Conservation (phyloP, 495 filamentous ascomycete genomes). For the Podospora bellae-mahoneyi region DNA sequence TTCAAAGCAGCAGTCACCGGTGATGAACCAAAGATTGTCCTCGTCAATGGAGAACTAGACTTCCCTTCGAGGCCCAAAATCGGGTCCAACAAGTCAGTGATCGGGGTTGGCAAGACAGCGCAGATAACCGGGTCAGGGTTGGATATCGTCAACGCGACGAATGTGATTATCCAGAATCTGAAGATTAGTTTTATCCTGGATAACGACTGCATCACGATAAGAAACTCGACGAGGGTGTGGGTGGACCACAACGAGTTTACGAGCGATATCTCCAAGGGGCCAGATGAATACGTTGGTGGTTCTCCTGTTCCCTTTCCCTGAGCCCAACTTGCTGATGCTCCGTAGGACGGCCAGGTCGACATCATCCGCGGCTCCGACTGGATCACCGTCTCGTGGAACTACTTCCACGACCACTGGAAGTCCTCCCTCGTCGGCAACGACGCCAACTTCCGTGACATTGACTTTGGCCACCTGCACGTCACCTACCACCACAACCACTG, state of each 20-base stretch:
- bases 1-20: conserved; percentile 47
- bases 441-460: conserved; percentile 42
- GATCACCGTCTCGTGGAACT: conserved; percentile 49
- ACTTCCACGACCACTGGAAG: conserved; percentile 64
- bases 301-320: conserved; percentile 9
- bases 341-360: conserved; percentile 59
- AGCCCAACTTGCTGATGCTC: no score
- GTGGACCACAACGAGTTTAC: conserved; percentile 65
- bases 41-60: conserved; percentile 46
- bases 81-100: conserved; percentile 55
- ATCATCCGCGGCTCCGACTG: conserved; percentile 53
- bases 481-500: conserved; percentile 62
- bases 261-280: conserved; percentile 53
- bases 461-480: conserved; percentile 54
- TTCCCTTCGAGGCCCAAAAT: conserved; percentile 42
- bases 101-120: conserved; percentile 45
- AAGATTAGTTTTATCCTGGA: conserved; percentile 55
- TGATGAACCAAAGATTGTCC: conserved; percentile 43
- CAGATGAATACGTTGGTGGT: conserved; percentile 57
- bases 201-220: conserved; percentile 60
- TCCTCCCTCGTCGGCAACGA: conserved; percentile 61
- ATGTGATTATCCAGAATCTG: conserved; percentile 62
- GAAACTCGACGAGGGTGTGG: conserved; percentile 56
- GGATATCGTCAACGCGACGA: conserved; percentile 42
- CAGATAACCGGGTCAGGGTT: conserved; percentile 40